Conservation (phyloP, 306 rosid genomes). For the Nissolia schottii region DNA sequence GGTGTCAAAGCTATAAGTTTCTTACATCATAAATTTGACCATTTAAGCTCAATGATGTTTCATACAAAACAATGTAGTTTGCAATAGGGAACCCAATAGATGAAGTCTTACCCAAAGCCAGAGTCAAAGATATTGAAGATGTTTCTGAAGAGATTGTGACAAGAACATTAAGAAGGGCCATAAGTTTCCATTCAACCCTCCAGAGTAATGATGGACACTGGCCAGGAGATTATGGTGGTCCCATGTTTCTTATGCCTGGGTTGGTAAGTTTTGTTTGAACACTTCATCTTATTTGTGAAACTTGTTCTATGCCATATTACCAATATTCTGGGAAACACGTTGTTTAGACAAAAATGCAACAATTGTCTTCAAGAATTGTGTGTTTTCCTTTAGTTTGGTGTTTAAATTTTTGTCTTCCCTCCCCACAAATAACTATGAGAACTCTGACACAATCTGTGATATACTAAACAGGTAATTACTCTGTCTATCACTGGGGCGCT, state of each 20-base stretch:
- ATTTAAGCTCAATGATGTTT: not conserved
- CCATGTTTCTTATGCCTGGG: slow-evolving; percentile 93
- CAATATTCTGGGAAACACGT: not conserved
- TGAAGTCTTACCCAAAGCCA: slow-evolving; percentile 50
- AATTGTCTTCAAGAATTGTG: not conserved
- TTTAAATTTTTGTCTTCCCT: not conserved
- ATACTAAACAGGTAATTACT: slow-evolving; percentile 50
- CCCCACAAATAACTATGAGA: not conserved
- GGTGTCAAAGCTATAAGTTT: slow-evolving; percentile 6
- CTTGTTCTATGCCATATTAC: not conserved
- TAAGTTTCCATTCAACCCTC: slow-evolving; percentile 60
- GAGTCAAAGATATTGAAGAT: slow-evolving; percentile 56
- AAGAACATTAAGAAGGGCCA: slow-evolving; percentile 55
- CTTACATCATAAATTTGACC: not conserved
- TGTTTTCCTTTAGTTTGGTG: not conserved
- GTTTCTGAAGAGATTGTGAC: slow-evolving; percentile 49
- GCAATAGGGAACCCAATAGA: slow-evolving; percentile 50
- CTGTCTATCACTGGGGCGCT: slow-evolving; percentile 68
- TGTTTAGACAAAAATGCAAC: not conserved
- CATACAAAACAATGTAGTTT: slow-evolving; percentile 33
- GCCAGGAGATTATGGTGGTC: slow-evolving; percentile 95
- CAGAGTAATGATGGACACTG: slow-evolving; percentile 87
- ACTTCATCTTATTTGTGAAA: slow-evolving; percentile 6
- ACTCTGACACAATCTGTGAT: not conserved
- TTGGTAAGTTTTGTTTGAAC: slow-evolving; percentile 44